Evolutionary conservation across 371 early-diverging fungal genomes (phyloP).

Genomic region (Mortierella polycephala): DNA sequence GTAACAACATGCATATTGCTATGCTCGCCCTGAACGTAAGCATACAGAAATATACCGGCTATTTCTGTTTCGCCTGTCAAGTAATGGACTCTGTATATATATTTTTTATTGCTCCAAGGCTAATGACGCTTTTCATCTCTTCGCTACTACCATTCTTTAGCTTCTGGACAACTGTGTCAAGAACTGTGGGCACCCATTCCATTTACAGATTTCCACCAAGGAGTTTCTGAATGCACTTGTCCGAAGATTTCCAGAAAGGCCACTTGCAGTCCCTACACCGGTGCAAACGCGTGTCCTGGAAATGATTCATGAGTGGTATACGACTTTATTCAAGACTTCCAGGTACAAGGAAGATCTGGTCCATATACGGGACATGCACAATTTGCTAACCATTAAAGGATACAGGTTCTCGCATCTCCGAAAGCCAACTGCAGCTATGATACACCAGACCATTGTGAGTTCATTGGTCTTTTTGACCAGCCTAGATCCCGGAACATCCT

Average conservation of each 20-base stretch:
- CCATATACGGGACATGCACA: slow-evolving; percentile 92
- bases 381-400: slow-evolving; percentile 84
- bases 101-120: background rate
- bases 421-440: slow-evolving; percentile 66
- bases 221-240: slow-evolving; percentile 96
- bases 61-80: background rate
- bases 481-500: too few species aligned
- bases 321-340: slow-evolving; percentile 82
- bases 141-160: slow-evolving; percentile 45
- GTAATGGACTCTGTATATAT: background rate
- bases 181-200: slow-evolving; percentile 97
- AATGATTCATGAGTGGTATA: slow-evolving; percentile 92
- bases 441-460: slow-evolving; percentile 63
- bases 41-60: too few species aligned
- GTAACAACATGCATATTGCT: slow-evolving; percentile 71
- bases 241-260: slow-evolving; percentile 87
- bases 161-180: slow-evolving; percentile 94
- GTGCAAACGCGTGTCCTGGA: slow-evolving; percentile 88
- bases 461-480: background rate
- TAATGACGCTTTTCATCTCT: background rate
- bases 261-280: slow-evolving; percentile 66
- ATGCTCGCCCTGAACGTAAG: slow-evolving; percentile 79
- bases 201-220: slow-evolving; percentile 90
- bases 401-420: slow-evolving; percentile 89
- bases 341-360: slow-evolving; percentile 90